Percentiles rank a stretch among this genome's conserved stretches.
phyloP scores from a whole-genome alignment of 352 stramenopile genomes.

The Peronospora belbahrii region DNA sequence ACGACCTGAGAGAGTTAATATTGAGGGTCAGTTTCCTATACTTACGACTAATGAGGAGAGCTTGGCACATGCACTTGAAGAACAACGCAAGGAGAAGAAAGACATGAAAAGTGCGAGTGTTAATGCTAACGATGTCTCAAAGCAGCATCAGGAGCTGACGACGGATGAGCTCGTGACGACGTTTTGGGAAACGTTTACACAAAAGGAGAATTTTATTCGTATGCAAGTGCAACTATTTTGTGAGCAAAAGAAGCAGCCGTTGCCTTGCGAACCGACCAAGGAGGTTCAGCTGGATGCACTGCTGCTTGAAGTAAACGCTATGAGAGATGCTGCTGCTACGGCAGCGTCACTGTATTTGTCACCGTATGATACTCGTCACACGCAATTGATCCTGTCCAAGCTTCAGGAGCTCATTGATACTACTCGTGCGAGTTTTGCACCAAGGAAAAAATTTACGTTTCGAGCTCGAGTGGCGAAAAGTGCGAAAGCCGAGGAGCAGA shows the following conservation, averaged over 20 bases:
- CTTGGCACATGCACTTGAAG: conserved; percentile 41
- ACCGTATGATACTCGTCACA: conserved; percentile 82
- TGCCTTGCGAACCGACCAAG: conserved; percentile 29
- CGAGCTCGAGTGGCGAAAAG: conserved; percentile 25
- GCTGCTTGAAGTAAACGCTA: conserved; percentile 37
- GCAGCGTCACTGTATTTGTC: conserved; percentile 76
- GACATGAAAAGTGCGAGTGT: conserved; percentile 10
- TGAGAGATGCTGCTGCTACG: conserved; percentile 50
- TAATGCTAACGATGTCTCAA: neutral
- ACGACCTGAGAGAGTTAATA: conserved; percentile 50
- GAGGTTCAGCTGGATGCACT: conserved; percentile 46
- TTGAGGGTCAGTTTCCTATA: conserved; percentile 43
- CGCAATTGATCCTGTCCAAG: conserved; percentile 55
- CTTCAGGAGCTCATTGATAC: conserved; percentile 60
- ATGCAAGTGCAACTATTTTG: conserved; percentile 44
- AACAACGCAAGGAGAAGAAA: conserved; percentile 38
- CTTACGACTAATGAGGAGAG: conserved; percentile 42
- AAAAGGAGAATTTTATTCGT: conserved; percentile 43
- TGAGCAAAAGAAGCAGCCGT: conserved; percentile 52
- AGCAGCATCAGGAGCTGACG: conserved; percentile 29
- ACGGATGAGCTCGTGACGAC: conserved; percentile 43
- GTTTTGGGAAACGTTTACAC: conserved; percentile 60
- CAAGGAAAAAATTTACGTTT: conserved; percentile 85
- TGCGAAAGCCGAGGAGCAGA: conserved; percentile 17
- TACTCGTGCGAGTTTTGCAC: conserved; percentile 55